Conservation (phyloP, 164 flowering plant genomes). For the Piper betle region DNA sequence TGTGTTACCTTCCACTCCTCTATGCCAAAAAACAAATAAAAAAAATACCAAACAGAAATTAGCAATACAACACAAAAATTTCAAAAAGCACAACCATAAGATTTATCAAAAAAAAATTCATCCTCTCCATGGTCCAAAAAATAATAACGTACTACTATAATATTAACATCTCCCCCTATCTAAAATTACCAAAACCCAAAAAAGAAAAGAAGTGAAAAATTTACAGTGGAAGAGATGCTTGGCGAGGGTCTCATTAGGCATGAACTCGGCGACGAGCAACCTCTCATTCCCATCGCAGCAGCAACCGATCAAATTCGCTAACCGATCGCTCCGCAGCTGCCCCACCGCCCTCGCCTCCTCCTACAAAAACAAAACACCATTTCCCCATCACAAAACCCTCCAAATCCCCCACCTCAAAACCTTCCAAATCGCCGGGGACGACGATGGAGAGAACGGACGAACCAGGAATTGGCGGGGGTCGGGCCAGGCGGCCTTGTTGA, state of each 20-base stretch:
- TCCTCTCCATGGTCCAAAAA: neutral
- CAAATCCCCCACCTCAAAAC: neutral
- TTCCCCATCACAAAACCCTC: neutral
- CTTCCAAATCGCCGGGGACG: neutral
- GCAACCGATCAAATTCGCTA: slow-evolving; percentile 13
- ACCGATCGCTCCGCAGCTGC: slow-evolving; percentile 8
- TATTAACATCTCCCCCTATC: neutral
- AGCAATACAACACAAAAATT: no score
- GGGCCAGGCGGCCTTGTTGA: slow-evolving; percentile 80
- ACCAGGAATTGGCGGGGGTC: slow-evolving; percentile 84
- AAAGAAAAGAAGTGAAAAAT: neutral
- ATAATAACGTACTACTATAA: neutral
- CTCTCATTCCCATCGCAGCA: slow-evolving; percentile 13
- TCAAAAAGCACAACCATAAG: no score
- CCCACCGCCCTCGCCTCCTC: slow-evolving; percentile 15
- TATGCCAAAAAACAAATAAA: no score
- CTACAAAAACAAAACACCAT: neutral
- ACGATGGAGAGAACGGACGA: slow-evolving; percentile 5
- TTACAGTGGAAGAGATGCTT: slow-evolving; percentile 15
- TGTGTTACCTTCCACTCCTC: no score
- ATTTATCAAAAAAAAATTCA: no score
- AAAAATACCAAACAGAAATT: no score
- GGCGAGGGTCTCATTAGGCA: slow-evolving; percentile 13
- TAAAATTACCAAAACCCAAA: neutral
- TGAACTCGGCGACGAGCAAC: slow-evolving; percentile 11